Percentiles rank a stretch among this genome's conserved stretches.
Evolutionary conservation across 495 filamentous ascomycete species (phyloP).

Genomic region (Podospora bellae-mahoneyi): DNA sequence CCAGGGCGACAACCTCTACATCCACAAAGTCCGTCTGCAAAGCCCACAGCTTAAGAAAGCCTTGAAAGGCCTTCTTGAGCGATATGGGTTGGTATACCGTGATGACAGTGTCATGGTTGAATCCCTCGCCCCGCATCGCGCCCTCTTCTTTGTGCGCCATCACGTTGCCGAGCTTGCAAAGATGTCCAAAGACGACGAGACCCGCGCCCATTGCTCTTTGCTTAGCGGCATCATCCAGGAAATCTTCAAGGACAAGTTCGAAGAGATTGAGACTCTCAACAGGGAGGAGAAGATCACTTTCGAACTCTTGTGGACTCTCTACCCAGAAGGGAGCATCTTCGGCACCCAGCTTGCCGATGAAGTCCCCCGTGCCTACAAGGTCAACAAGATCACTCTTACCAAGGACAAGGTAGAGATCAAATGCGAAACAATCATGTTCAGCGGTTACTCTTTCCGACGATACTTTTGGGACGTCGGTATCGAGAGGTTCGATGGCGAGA

Average conservation of each 20-base stretch:
- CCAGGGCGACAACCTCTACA: conserved; percentile 9
- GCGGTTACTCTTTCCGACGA: background rate
- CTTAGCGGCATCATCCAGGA: conserved; percentile 14
- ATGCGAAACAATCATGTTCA: background rate
- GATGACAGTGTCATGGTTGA: conserved; percentile 10
- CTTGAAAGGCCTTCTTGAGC: background rate
- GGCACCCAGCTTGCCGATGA: background rate
- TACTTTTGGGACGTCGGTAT: background rate
- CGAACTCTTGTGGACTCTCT: conserved; percentile 20
- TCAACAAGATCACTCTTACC: background rate
- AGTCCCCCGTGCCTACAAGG: background rate
- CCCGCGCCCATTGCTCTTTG: conserved; percentile 12
- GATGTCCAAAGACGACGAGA: conserved; percentile 14
- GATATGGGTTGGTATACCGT: background rate
- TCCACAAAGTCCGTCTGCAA: conserved; percentile 16
- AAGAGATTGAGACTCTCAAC: conserved; percentile 16
- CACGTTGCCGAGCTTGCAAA: conserved; percentile 16
- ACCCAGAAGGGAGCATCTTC: conserved; percentile 13
- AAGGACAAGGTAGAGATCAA: background rate
- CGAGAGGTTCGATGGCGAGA: background rate
- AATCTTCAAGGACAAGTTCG: conserved; percentile 12
- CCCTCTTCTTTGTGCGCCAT: conserved; percentile 15
- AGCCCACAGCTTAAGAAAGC: conserved; percentile 16
- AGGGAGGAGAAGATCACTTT: conserved; percentile 15
- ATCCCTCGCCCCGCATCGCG: conserved; percentile 13